Evolutionary conservation across 106 monocot genomes (phyloP), one percentile per base, ranked within the genome.

Genomic region (Phalaenopsis aphrodite): DNA sequence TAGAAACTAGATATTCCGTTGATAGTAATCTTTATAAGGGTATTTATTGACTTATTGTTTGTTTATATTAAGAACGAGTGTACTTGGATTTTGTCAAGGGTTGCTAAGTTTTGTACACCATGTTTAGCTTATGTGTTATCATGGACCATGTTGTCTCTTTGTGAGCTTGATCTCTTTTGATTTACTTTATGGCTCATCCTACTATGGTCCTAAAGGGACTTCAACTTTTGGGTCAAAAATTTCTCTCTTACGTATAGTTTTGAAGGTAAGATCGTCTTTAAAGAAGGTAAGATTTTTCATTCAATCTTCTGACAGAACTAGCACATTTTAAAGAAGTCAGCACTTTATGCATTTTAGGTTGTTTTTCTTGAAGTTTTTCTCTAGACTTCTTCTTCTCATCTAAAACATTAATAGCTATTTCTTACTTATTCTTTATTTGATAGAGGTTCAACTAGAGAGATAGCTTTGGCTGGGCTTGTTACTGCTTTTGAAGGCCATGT

Each of bases 381-480:
- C 36, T 24, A 21, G 5, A 15, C 1, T 19, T 16, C 37, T 47
- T 55, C 11, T 74, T 46, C 56, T 71, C 21, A 42, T 37, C 75
- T 75, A 5, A 56, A 30, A 2, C 17, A 30, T 30, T 30, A 30
- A 71, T 0, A 52, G 10, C 52, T 41, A 38, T 15, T 52, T 52
- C 52, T 52, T 52, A 14, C 14, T 52, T 12, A n/a, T 61, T 19
- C 18, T 74, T 75, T 77, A 3, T 80, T 68, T 77, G 46, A 77
- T 84, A 89, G 90, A 57, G 87, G 86, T 21, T 85, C 86, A 19
- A 88, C 88, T 30, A 88, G 92, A 77, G 88, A 90, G 55, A 81
- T 52, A 5, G 90, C 90, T 9, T 78, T 93, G 83, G 41, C 81
- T 15, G 81, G 78, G 41, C 86, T 93, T 43, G 85, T 93, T 56